Base-by-base conservation (phyloP, 768 basidiomycete species). In the Mycena chlorophos region DNA sequence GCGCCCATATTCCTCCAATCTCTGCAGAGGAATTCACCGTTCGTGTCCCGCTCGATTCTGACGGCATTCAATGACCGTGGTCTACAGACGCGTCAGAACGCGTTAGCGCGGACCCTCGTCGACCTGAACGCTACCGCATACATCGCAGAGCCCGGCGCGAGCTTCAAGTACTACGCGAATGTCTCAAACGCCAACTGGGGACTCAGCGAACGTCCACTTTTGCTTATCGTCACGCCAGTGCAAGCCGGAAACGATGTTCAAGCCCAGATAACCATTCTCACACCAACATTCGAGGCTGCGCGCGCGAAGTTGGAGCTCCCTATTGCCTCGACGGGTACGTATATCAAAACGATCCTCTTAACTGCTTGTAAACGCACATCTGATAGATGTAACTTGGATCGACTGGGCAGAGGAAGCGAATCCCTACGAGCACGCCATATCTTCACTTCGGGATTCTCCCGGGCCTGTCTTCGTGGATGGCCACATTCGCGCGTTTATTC, bases 61-160 rank as follows among this genome's bases (percentile, higher is more conserved):
- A 66, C 27, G 31, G 3, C 6, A 27, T 16, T 25, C 34, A 16
- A n/a, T 39, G 29, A 51, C 28, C 17, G 19, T 2, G 26, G 4
- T 37, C 17, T 19, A 22, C 37, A 46, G 45, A 19, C 45, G 45
- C 79, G 87, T n/a, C 89, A 88, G 62, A 73, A 63, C 4, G 58
- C 67, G 8, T 75, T 90, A 26, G 85, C 85, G 1, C 70, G 72
- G 14, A 71, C 67, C 0, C 76, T 90, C 17, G 66, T 73, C 51
- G 56, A 68, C 4, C 73, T 83, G 25, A 78, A 82, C 27, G 86
- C 80, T 0, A 76, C 82, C 5, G 86, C 87, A 16, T 94, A 89
- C 67, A 80, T 94, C 29, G 82, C 87, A 5, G 91, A 94, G 66
- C 90, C 93, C 23, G 84, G 88, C 0, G 81, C 89, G 14, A 88